These are phyloP conservation scores for Letharia lupina DNA, from an alignment of 495 filamentous ascomycete genomes.

Conservation along the genomic window DNA sequence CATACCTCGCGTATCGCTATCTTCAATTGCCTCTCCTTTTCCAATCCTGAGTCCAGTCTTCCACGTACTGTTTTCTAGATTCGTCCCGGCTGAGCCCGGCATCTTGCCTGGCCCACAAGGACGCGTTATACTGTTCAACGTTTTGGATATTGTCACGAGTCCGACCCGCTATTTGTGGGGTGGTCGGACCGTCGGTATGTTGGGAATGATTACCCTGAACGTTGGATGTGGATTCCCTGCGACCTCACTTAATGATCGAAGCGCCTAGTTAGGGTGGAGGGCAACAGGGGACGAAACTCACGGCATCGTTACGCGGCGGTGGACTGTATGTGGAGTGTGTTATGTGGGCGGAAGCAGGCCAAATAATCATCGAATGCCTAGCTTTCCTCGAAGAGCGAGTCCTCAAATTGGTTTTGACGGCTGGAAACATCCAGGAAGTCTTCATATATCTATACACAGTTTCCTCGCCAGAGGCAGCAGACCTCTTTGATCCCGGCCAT, in stretches of 20 bases:
- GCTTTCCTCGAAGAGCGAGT: not conserved
- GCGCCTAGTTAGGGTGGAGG: not conserved
- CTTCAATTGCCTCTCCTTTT: not conserved
- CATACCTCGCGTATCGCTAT: not conserved
- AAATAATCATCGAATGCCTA: not conserved
- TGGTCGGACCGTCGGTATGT: not conserved
- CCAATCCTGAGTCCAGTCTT: not conserved
- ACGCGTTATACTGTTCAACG: not conserved
- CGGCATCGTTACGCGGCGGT: not conserved
- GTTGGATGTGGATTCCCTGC: not conserved
- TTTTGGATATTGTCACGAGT: not conserved
- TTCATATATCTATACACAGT: not conserved
- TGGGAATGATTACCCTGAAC: not conserved
- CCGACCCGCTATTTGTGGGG: not conserved
- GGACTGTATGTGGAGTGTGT: not conserved
- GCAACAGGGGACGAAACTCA: not conserved
- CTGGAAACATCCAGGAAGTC: not conserved
- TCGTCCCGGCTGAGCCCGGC: not conserved
- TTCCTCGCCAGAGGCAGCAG: not conserved
- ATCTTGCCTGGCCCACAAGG: not conserved
- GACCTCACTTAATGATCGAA: not conserved
- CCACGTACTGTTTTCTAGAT: not conserved
- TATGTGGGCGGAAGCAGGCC: not conserved
- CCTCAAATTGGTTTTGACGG: not conserved
- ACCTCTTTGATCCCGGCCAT: not conserved